A percentile compares a stretch with the other conserved stretches of the same genome.
phyloP scores from a whole-genome alignment of 192 early-diverging fungal species.

The Coemansia sp. region DNA sequence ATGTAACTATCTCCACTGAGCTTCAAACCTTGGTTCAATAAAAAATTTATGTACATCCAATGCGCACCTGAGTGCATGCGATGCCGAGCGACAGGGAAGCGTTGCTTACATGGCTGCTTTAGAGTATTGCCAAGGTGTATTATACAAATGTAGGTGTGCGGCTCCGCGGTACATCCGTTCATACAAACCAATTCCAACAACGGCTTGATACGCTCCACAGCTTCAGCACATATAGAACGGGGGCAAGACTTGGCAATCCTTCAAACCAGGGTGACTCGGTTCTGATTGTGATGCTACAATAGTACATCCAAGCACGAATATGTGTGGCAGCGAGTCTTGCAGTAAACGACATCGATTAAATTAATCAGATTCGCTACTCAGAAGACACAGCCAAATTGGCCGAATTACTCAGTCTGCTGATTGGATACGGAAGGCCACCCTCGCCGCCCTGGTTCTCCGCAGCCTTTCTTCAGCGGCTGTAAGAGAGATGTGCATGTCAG shows the following conservation, averaged over 20 bases:
- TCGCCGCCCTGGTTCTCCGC: background rate
- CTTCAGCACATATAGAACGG: too few species aligned
- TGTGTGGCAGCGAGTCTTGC: background rate
- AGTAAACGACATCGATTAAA: background rate
- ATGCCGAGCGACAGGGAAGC: background rate
- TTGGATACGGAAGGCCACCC: background rate
- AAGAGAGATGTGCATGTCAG: background rate
- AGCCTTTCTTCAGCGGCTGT: background rate
- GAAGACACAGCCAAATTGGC: constrained; percentile 1
- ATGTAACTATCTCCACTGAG: background rate
- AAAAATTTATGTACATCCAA: background rate
- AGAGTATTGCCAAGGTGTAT: too few species aligned
- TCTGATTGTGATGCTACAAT: too few species aligned
- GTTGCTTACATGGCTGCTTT: too few species aligned
- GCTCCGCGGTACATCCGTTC: background rate
- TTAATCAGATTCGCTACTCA: constrained; percentile 6
- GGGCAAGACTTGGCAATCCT: too few species aligned
- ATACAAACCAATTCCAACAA: too few species aligned
- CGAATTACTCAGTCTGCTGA: background rate
- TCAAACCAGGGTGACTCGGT: background rate
- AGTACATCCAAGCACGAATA: background rate
- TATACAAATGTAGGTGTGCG: too few species aligned
- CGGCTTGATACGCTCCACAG: too few species aligned
- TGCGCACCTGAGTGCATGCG: background rate
- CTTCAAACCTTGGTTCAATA: background rate